phyloP scores from a whole-genome alignment of 2,329 filamentous ascomycete genomes.

The Fusarium palustre region DNA sequence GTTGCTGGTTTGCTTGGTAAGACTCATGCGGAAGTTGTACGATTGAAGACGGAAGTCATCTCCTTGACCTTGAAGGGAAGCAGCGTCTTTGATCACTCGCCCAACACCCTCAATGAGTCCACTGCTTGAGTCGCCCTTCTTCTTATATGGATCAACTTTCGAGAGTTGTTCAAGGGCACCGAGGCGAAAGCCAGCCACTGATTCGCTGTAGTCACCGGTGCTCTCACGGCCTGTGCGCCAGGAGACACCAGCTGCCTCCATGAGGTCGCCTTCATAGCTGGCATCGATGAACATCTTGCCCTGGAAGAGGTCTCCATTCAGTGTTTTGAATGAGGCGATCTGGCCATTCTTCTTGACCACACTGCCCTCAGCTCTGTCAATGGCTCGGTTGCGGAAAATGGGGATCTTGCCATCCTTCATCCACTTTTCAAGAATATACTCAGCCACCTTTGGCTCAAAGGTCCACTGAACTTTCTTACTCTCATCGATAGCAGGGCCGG shows the following conservation, averaged over 20 bases:
- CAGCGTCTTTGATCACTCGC: slow-evolving; percentile 16
- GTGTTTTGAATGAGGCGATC: slow-evolving; percentile 33
- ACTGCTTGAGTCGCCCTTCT: slow-evolving; percentile 20
- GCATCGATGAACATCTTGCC: slow-evolving; percentile 42
- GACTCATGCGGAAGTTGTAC: slow-evolving; percentile 37
- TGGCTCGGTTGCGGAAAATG: slow-evolving; percentile 31
- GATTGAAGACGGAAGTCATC: slow-evolving; percentile 34
- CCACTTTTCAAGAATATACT: slow-evolving; percentile 35
- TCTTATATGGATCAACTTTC: slow-evolving; percentile 28
- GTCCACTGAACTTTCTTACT: slow-evolving; percentile 40
- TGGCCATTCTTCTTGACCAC: slow-evolving; percentile 28
- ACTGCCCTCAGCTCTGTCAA: slow-evolving; percentile 22
- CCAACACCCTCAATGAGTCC: slow-evolving; percentile 30
- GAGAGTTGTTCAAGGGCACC: slow-evolving; percentile 9
- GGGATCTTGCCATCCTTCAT: slow-evolving; percentile 36
- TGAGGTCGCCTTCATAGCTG: slow-evolving; percentile 40
- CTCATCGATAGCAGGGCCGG: slow-evolving; percentile 36
- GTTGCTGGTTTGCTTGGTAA: slow-evolving; percentile 24
- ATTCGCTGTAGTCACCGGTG: slow-evolving; percentile 21
- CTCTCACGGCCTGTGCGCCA: slow-evolving; percentile 36
- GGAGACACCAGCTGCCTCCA: slow-evolving; percentile 35
- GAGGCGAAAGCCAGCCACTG: slow-evolving; percentile 28
- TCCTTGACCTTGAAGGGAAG: slow-evolving; percentile 7
- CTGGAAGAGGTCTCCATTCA: slow-evolving; percentile 15
- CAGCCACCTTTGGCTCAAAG: slow-evolving; percentile 39